Conservation (phyloP, 2,329 filamentous ascomycete genomes). For the Fusarium heterosporum region DNA sequence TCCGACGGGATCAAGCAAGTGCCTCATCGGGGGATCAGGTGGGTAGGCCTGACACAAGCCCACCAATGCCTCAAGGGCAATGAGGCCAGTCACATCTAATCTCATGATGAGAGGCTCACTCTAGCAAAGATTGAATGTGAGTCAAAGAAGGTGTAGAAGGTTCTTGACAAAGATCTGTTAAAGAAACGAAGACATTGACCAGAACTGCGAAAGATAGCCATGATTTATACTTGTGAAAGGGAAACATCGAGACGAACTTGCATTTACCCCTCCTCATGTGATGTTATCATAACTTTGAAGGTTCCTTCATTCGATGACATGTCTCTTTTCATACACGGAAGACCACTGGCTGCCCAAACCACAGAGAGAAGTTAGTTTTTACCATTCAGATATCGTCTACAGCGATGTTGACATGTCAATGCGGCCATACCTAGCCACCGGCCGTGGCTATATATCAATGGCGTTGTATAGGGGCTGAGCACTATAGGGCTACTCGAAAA, state of each 20-base stretch:
- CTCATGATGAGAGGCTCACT: constrained; percentile 15
- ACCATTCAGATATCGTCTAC: background rate
- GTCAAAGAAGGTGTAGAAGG: background rate
- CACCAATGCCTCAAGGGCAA: constrained; percentile 27
- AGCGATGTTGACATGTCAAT: background rate
- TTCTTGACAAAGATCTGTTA: background rate
- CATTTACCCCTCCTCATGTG: background rate
- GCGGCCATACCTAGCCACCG: background rate
- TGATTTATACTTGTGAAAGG: constrained; percentile 8
- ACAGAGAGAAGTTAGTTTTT: background rate
- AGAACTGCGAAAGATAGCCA: background rate
- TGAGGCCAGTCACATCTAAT: constrained; percentile 3
- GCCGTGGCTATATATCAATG: background rate
- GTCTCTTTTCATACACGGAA: background rate
- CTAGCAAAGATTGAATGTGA: background rate
- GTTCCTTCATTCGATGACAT: background rate
- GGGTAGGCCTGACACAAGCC: background rate
- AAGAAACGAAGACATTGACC: background rate
- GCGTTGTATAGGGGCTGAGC: background rate
- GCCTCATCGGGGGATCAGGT: too few species aligned
- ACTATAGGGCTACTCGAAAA: too few species aligned
- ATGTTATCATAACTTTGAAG: background rate
- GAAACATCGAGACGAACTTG: background rate
- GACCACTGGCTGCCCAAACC: background rate
- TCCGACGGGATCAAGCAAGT: too few species aligned